Evolutionary conservation across 75 land plant species (phyloP).

Genomic region (Cupressus sempervirens): DNA sequence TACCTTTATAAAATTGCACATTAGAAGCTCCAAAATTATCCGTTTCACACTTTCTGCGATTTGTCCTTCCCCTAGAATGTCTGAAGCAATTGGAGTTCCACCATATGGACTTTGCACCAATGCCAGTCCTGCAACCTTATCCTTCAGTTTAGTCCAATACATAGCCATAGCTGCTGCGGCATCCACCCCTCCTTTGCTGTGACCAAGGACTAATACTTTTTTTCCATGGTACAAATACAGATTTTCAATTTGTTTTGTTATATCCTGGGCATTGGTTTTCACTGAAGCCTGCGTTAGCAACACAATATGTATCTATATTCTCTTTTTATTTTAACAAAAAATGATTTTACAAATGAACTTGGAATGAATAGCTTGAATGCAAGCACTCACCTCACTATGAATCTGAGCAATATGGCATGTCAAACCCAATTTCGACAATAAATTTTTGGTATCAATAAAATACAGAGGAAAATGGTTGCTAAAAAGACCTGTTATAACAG

Average conservation of each 20-base stretch:
- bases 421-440: constrained; percentile 89
- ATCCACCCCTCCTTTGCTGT: constrained; percentile 99
- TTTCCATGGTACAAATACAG: constrained; percentile 81
- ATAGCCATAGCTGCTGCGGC: constrained; percentile 92
- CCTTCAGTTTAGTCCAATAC: constrained; percentile 88
- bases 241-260: constrained; percentile 88
- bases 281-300: constrained; percentile 78
- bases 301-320: background rate
- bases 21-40: constrained; percentile 79
- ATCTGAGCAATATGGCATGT: constrained; percentile 93
- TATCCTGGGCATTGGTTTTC: constrained; percentile 89
- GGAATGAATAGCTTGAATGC: background rate
- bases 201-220: constrained; percentile 88
- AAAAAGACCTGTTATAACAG: constrained; percentile 66
- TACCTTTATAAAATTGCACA: constrained; percentile 93
- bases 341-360: background rate
- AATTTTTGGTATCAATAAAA: constrained; percentile 74
- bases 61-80: constrained; percentile 94
- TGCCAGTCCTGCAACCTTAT: constrained; percentile 93
- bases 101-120: constrained; percentile 98
- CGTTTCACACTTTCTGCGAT: constrained; percentile 81
- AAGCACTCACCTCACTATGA: constrained; percentile 79
- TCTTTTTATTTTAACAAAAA: background rate
- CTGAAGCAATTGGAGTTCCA: constrained; percentile 95
- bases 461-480: constrained; percentile 98